These are phyloP conservation scores for Talaromyces adpressus DNA, from an alignment of 495 filamentous ascomycete genomes.

Conservation along the genomic window DNA sequence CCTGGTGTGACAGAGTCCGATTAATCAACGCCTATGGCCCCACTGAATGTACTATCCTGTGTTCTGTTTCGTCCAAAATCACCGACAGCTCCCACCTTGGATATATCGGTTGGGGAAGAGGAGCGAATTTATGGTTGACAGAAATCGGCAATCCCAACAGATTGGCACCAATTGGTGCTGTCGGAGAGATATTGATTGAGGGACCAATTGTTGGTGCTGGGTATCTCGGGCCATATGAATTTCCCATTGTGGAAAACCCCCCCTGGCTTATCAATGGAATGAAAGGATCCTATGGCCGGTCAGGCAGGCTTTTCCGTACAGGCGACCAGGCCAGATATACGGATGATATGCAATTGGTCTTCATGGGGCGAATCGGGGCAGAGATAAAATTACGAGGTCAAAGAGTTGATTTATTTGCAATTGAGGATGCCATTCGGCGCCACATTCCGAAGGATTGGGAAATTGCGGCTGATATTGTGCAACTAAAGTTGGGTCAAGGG, in stretches of 20 bases:
- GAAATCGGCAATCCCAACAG: constrained; percentile 38
- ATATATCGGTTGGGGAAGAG: not conserved
- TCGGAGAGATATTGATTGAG: constrained; percentile 55
- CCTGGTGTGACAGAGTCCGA: constrained; percentile 20
- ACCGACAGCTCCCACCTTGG: not conserved
- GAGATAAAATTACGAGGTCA: constrained; percentile 49
- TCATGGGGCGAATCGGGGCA: constrained; percentile 44
- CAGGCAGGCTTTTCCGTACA: constrained; percentile 43
- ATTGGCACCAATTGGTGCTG: constrained; percentile 43
- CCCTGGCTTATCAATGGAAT: constrained; percentile 19
- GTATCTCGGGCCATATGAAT: constrained; percentile 8
- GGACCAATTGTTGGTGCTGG: constrained; percentile 28
- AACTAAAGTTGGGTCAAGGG: not conserved
- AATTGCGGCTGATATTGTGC: constrained; percentile 8
- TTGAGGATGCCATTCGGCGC: constrained; percentile 36
- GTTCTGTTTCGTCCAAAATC: constrained; percentile 6
- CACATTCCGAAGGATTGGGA: not conserved
- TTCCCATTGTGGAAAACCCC: constrained; percentile 6
- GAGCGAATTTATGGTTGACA: constrained; percentile 40
- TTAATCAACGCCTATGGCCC: constrained; percentile 55
- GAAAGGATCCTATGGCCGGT: constrained; percentile 32
- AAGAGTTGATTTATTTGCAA: constrained; percentile 44
- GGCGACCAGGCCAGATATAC: constrained; percentile 46
- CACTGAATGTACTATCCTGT: constrained; percentile 24
- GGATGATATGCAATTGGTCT: constrained; percentile 33